phyloP scores from a whole-genome alignment of 1,284 basidiomycete genomes.

The Peniophora sp. region DNA sequence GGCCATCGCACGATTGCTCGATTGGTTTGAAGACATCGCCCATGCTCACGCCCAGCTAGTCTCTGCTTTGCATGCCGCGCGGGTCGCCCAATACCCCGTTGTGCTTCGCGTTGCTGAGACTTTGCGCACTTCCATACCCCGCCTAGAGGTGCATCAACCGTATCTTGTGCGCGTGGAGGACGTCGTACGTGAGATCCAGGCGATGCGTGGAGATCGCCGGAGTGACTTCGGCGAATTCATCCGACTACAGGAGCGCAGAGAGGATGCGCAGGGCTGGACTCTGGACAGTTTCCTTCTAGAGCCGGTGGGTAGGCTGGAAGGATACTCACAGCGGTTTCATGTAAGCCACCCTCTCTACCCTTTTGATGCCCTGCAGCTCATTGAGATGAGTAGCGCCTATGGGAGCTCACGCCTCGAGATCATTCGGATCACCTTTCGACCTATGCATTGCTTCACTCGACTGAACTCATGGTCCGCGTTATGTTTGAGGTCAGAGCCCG shows the following conservation, averaged over 20 bases:
- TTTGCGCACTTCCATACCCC: slow-evolving; percentile 52
- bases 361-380: too few relatives aligned
- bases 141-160: slow-evolving; percentile 76
- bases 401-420: slow-evolving; percentile 56
- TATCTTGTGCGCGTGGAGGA: slow-evolving; percentile 71
- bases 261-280: slow-evolving; percentile 50
- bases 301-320: slow-evolving; percentile 66
- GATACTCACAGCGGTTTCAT: slow-evolving; percentile 68
- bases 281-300: slow-evolving; percentile 66
- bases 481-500: slow-evolving; percentile 77
- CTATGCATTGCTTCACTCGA: slow-evolving; percentile 57
- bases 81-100: slow-evolving; percentile 35
- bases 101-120: slow-evolving; percentile 48
- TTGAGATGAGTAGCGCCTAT: slow-evolving; percentile 43
- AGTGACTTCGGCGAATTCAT: slow-evolving; percentile 84
- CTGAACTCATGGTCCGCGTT: slow-evolving; percentile 61
- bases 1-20: slow-evolving; percentile 64
- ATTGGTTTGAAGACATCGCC: slow-evolving; percentile 80
- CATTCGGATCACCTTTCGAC: slow-evolving; percentile 67
- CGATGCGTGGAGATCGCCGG: slow-evolving; percentile 40
- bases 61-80: slow-evolving; percentile 38
- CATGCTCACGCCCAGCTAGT: slow-evolving; percentile 65
- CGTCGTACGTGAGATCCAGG: slow-evolving; percentile 47
- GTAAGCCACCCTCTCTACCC: slow-evolving; percentile 47
- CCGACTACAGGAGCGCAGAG: slow-evolving; percentile 54